Conservation (phyloP, 148 eudicot species). For the Chenopodium berlandieri region DNA sequence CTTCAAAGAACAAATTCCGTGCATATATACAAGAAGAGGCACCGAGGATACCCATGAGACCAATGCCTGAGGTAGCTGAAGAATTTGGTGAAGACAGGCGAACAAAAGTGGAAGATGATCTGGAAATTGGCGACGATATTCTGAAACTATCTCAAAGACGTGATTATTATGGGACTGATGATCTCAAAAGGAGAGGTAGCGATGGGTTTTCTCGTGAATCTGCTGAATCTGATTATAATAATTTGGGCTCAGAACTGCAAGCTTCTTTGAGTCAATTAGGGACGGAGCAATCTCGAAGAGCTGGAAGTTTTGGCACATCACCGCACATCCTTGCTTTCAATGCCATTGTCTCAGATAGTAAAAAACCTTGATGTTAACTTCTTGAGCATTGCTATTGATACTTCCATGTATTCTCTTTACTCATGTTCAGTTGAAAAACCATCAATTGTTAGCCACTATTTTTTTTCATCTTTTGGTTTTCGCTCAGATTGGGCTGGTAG, state of each 20-base stretch:
- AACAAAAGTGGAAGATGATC: slow-evolving; percentile 70
- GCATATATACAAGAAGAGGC: slow-evolving; percentile 44
- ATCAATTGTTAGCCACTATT: slow-evolving; percentile 5
- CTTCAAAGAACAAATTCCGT: slow-evolving; percentile 61
- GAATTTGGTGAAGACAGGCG: slow-evolving; percentile 38
- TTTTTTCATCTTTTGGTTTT: background rate
- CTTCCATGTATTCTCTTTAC: background rate
- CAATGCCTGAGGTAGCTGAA: slow-evolving; percentile 28
- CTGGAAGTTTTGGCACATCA: slow-evolving; percentile 32
- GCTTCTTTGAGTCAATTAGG: slow-evolving; percentile 18
- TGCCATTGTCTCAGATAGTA: slow-evolving; percentile 21
- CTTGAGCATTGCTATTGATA: slow-evolving; percentile 6
- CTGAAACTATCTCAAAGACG: slow-evolving; percentile 65
- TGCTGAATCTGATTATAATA: slow-evolving; percentile 34
- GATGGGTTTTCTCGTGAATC: slow-evolving; percentile 40
- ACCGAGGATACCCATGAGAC: slow-evolving; percentile 36
- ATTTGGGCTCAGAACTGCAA: slow-evolving; percentile 35
- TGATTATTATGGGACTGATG: slow-evolving; percentile 40
- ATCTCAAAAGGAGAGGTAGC: slow-evolving; percentile 39
- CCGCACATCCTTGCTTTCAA: slow-evolving; percentile 32
- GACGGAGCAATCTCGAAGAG: slow-evolving; percentile 27
- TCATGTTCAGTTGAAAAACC: background rate
- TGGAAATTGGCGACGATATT: slow-evolving; percentile 61
- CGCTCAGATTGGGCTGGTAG: background rate
- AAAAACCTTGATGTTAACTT: slow-evolving; percentile 15